Base-by-base conservation (phyloP, 1,139 yeast genomes). In the Lodderomyces margitis region DNA sequence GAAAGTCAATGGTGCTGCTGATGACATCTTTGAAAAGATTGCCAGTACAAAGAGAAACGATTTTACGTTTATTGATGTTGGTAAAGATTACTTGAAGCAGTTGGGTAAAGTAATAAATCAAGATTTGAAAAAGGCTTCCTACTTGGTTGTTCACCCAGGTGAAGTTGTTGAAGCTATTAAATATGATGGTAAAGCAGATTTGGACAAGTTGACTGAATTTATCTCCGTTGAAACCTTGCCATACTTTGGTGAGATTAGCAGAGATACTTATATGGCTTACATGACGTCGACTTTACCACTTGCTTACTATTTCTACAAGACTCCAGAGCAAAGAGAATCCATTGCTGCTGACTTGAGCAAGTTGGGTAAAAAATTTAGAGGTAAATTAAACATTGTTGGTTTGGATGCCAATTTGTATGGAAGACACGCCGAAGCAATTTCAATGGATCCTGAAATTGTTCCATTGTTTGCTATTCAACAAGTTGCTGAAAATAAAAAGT, bases 391-490 rank as follows among this genome's bases (percentile, higher is more conserved):
- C 72, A 83, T 94, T 63, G 98, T 87, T 53, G 91, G 89, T 61
- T 75, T 92, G 57, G 94, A 92, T 59, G 95, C 96, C 45, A 61
- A 71, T 46, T 71, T 73, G 58, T 94, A 70, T 60, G 98, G 97
- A 53, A 81, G 80, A 68, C 98, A 92, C 60, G 97, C 98, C 46
- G 86, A 79, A 57, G 80, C 83, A 63, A 78, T 92, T 64, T 89
- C 86, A 75, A 81, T 92, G 80, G 75, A 84, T 66, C 72, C 75
- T 17, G 85, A 85, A 62, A 74, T 83, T 56, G 84, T 87, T 78
- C 98, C 98, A 58, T 80, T 94, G 45, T 84, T 94, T 61, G 96
- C 83, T 40, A 85, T 92, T 53, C 97, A 91, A 66, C 87, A 88
- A 59, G 59, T 79, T 50, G 65, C 59, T 21, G 61, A 68, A 39